These are phyloP conservation scores for Lenzites betulinus DNA, from an alignment of 768 basidiomycete genomes.

Conservation along the genomic window DNA sequence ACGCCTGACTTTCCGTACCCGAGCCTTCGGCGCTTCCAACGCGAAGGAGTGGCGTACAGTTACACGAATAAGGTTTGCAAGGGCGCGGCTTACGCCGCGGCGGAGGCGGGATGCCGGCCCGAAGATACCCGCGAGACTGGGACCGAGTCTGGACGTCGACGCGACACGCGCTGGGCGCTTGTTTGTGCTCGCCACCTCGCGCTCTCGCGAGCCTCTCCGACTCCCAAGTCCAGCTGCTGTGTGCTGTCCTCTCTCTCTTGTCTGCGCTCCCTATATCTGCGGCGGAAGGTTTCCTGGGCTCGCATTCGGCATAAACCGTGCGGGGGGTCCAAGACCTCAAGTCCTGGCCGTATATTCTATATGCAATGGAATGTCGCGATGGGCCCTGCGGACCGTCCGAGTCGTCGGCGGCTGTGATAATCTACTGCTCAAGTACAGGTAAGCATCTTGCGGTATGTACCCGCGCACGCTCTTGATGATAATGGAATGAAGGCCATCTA, in stretches of 20 bases:
- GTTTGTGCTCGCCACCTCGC: not conserved
- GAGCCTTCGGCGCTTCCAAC: not conserved
- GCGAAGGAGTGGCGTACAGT: slow-evolving; percentile 29
- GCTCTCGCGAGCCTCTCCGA: no score
- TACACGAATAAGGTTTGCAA: slow-evolving; percentile 27
- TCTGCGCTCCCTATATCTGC: not conserved
- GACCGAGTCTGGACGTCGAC: not conserved
- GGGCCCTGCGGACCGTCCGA: slow-evolving; percentile 57
- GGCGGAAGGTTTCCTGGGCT: not conserved
- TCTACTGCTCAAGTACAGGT: not conserved
- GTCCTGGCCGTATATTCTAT: slow-evolving; percentile 5
- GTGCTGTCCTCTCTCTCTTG: not conserved
- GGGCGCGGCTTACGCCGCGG: not conserved
- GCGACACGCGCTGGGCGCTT: not conserved
- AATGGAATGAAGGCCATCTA: no score
- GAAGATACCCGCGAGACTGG: not conserved
- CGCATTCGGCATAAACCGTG: not conserved
- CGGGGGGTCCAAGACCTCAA: not conserved
- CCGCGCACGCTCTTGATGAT: not conserved
- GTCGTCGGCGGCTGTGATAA: slow-evolving; percentile 40
- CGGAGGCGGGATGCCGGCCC: not conserved
- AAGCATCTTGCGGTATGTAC: not conserved
- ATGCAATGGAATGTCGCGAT: slow-evolving; percentile 86
- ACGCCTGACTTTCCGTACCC: slow-evolving; percentile 2
- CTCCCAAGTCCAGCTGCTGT: no score